phyloP scores from a whole-genome alignment of 2,329 filamentous ascomycete species.

The Drechslerella coelobrocha region DNA sequence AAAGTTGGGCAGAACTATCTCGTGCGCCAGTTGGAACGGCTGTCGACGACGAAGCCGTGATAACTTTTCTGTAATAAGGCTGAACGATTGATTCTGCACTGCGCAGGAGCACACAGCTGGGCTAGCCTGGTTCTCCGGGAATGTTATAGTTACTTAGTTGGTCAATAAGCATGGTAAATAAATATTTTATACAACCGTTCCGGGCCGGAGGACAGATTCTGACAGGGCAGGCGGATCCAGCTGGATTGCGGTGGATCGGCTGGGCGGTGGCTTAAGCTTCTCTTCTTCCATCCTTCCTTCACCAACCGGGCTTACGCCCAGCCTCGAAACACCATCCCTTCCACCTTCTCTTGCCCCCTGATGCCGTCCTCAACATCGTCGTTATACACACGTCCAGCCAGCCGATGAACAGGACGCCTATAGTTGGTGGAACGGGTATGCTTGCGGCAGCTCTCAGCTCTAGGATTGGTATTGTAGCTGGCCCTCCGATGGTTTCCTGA shows the following conservation, averaged over 20 bases:
- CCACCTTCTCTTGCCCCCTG: neutral
- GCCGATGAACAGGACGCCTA: too few relatives aligned
- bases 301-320: neutral
- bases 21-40: conserved; percentile 31
- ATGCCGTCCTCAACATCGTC: neutral
- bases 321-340: neutral
- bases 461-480: neutral
- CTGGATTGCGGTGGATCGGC: neutral
- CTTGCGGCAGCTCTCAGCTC: neutral
- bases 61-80: too few relatives aligned
- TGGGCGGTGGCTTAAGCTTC: neutral
- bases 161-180: too few relatives aligned
- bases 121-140: too few relatives aligned
- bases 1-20: conserved; percentile 40
- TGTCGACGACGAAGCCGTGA: conserved; percentile 14
- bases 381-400: neutral
- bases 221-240: neutral
- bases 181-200: too few relatives aligned
- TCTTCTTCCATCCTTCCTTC: too few relatives aligned
- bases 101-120: too few relatives aligned
- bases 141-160: too few relatives aligned
- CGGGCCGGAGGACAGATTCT: neutral
- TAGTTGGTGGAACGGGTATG: too few relatives aligned
- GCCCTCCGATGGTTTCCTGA: conserved; percentile 8
- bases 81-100: too few relatives aligned